Evolutionary conservation across 2,329 filamentous ascomycete species (phyloP).

Genomic region (Cladobotryum protrusum): DNA sequence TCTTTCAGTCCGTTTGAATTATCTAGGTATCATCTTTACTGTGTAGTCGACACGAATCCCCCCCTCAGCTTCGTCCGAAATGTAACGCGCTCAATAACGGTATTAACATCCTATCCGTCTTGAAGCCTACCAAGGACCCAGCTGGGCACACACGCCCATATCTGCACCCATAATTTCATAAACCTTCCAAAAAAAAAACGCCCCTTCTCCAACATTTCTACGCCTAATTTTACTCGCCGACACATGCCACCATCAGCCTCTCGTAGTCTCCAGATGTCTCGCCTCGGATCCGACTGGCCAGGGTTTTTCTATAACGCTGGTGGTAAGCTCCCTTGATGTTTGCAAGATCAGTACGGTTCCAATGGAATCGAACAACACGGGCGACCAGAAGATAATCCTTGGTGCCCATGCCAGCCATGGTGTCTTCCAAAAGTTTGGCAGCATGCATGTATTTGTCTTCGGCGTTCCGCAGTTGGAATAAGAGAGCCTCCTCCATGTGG

Average conservation of each 20-base stretch:
- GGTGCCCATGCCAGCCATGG: slow-evolving; percentile 82
- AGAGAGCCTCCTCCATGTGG: slow-evolving; percentile 81
- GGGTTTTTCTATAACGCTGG: slow-evolving; percentile 59
- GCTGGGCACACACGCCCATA: not conserved
- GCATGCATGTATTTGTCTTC: slow-evolving; percentile 79
- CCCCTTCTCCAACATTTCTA: not conserved
- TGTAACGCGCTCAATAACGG: not conserved
- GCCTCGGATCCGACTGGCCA: slow-evolving; percentile 64
- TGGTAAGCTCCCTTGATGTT: slow-evolving; percentile 75
- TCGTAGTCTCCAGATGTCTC: slow-evolving; percentile 86
- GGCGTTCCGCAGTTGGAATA: slow-evolving; percentile 72
- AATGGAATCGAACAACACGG: slow-evolving; percentile 75
- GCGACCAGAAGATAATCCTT: slow-evolving; percentile 75
- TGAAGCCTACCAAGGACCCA: not conserved
- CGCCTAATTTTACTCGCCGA: slow-evolving; percentile 36
- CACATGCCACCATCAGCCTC: slow-evolving; percentile 65
- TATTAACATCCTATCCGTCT: not conserved
- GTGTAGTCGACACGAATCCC: too few relatives aligned
- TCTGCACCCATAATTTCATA: not conserved
- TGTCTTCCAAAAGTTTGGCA: slow-evolving; percentile 72
- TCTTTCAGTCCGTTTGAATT: too few relatives aligned
- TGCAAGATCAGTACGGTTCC: slow-evolving; percentile 68
- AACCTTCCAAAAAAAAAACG: not conserved
- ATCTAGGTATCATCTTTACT: too few relatives aligned
- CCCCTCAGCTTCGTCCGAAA: too few relatives aligned